Base-by-base conservation (phyloP, 2,329 filamentous ascomycete species). In the Aureobasidium leucospermi region DNA sequence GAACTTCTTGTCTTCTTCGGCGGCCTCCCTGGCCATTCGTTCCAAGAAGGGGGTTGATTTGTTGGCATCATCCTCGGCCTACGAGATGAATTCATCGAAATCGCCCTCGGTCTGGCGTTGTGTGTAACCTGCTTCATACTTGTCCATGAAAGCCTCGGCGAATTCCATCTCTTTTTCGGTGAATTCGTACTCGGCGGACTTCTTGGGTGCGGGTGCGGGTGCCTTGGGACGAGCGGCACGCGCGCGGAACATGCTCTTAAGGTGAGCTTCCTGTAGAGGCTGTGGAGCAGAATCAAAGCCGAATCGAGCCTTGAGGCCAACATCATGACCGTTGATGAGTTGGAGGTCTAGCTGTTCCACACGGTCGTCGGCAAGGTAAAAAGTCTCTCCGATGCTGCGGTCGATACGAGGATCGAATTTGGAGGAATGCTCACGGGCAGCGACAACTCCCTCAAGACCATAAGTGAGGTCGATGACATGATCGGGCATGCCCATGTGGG, bases 331-430 rank as follows among this genome's bases (percentile, higher is more conserved):
- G 61, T 84, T 85, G 39, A 85, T 68, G 3, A 77, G 77, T 31
- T 78, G 76, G 6, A 86, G 65, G 31, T 80, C 80, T 0, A 86
- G 74, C 0, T 81, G 79, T 49, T 85, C 78, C 0, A 78, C 77
- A 1, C 83, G 76, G 23, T 74, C 74, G 56, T 85, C 82, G 0
- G 76, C 81, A 78, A 80, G 84, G 67, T 79, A 83, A 82, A 82
- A 85, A 0, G 71, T 69, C 29, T 76, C 74, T 13, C 71, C 75
- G 36, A n/a, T 4, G 4, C 28, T 11, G 8, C 63, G 41, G 6
- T 41, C 31, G 6, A 39, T 51, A 31, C 51, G 61, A 31, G 85
- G 81, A 60, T 85, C 80, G 15, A 75, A 70, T 11, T 71, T 62
- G 0, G 68, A 65, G 1, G 79, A 76, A 65, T 76, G 84, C 1